These are phyloP conservation scores for Pinus tabuliformis DNA, from an alignment of 75 land plant genomes.

Conservation along the genomic window DNA sequence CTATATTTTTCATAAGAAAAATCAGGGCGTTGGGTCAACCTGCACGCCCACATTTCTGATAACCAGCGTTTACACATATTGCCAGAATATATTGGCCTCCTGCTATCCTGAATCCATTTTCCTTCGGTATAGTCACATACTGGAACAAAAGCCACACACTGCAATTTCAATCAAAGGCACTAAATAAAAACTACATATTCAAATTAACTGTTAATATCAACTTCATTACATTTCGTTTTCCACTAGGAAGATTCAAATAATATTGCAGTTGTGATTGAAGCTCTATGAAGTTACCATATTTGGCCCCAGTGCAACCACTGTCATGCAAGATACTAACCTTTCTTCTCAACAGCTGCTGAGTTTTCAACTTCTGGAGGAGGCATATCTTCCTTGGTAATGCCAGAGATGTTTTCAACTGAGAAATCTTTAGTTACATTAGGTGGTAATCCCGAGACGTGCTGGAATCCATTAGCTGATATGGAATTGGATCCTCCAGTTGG, in stretches of 20 bases:
- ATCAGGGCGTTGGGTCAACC: slow-evolving; percentile 64
- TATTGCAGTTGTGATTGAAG: neutral
- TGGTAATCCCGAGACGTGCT: neutral
- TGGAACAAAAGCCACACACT: slow-evolving; percentile 16
- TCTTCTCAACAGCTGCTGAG: neutral
- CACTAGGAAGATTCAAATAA: neutral
- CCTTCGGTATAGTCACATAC: slow-evolving; percentile 79
- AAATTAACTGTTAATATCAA: neutral
- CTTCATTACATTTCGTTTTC: too few species aligned
- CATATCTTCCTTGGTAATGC: neutral
- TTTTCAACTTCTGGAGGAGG: neutral
- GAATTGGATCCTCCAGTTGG: neutral
- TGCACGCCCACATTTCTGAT: slow-evolving; percentile 83
- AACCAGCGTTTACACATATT: slow-evolving; percentile 70
- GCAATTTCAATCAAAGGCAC: too few species aligned
- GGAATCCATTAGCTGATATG: neutral
- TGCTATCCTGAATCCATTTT: slow-evolving; percentile 68
- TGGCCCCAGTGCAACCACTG: neutral
- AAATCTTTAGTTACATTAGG: neutral
- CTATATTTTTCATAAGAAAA: slow-evolving; percentile 63
- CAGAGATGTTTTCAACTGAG: neutral
- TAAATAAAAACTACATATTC: too few species aligned
- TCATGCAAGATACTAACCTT: neutral
- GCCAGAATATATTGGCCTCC: slow-evolving; percentile 72
- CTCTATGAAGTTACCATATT: neutral